Evolutionary conservation across 441 rosid genomes (phyloP), one percentile per base, ranked within the genome.

Genomic region (Gossypium schwendimanii): DNA sequence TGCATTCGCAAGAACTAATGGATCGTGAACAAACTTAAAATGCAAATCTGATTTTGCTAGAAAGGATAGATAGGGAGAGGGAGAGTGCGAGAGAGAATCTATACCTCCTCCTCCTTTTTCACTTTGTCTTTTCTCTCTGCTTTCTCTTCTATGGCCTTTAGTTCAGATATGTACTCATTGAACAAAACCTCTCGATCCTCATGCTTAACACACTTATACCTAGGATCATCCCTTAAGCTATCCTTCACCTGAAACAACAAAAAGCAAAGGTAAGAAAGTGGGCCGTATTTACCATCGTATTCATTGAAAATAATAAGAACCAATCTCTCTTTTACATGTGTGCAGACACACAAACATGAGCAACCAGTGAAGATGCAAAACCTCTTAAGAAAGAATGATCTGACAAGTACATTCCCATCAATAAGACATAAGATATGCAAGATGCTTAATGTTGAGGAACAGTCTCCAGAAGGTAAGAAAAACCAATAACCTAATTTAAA

Each of bases 101-200:
- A 66, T 79, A 95, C 99, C 99, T 91, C 92, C 83, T 95, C 99
- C 21, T 86, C 93, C 64, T 79, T 84, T 83, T 83, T 90, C 77
- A 85, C 80, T 83, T 90, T 96, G 81, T 85, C 85, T 71, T 82
- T 90, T 75, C 80, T 83, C 63, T 84, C 96, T 54, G 80, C 92
- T 80, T 84, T 90, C 72, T 84, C 88, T 74, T 89, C 86, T 6
- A 79, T 85, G 75, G 93, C 88, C 82, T 86, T 96, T 70, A 93
- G 84, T 80, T 89, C 97, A 63, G 84, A 78, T 71, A 91, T 75
- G 78, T 89, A 93, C 79, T 90, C 94, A 14, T 84, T 88, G 78
- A 88, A 96, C 72, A 91, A 78, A 62, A 80, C 73, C 81, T 93
- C 99, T 75, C 99, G 86, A 63, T 91, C 96, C 76, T 91, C 98